These are phyloP conservation scores for Acorus gramineus DNA, from an alignment of 106 monocot species.

Conservation along the genomic window DNA sequence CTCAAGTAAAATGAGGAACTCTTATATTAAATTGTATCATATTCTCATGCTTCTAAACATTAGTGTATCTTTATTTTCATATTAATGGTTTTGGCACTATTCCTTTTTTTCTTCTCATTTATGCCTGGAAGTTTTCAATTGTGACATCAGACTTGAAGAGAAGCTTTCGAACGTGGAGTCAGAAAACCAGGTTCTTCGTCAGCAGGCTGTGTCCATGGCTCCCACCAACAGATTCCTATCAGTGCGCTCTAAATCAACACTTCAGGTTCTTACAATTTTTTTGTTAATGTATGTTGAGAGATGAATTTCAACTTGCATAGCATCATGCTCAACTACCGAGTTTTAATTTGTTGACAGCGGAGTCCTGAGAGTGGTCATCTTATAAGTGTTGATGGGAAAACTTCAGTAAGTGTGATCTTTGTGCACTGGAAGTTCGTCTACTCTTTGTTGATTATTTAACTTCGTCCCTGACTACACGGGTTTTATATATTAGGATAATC, in stretches of 20 bases:
- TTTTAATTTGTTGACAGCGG: conserved; percentile 45
- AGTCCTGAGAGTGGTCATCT: conserved; percentile 48
- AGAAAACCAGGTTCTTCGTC: conserved; percentile 91
- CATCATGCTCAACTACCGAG: neutral
- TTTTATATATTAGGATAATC: conserved; percentile 41
- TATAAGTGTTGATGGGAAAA: conserved; percentile 19
- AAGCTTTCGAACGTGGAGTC: conserved; percentile 85
- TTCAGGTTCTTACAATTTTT: conserved; percentile 33
- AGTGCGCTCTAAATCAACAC: conserved; percentile 77
- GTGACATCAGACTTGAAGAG: conserved; percentile 65
- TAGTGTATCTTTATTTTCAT: too few relatives aligned
- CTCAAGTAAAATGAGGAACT: too few relatives aligned
- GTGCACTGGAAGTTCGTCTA: neutral
- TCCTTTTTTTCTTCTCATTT: neutral
- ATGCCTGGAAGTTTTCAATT: conserved; percentile 6
- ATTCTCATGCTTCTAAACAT: too few relatives aligned
- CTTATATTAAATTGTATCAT: too few relatives aligned
- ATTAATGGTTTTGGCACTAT: too few relatives aligned
- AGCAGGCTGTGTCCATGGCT: conserved; percentile 82
- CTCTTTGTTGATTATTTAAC: too few relatives aligned
- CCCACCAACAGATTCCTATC: conserved; percentile 69
- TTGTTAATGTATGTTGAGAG: neutral
- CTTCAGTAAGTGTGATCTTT: conserved; percentile 37
- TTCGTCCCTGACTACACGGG: too few relatives aligned
- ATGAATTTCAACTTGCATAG: neutral